Base-by-base conservation (phyloP, 1,284 basidiomycete species). In the Baeospora myosura region DNA sequence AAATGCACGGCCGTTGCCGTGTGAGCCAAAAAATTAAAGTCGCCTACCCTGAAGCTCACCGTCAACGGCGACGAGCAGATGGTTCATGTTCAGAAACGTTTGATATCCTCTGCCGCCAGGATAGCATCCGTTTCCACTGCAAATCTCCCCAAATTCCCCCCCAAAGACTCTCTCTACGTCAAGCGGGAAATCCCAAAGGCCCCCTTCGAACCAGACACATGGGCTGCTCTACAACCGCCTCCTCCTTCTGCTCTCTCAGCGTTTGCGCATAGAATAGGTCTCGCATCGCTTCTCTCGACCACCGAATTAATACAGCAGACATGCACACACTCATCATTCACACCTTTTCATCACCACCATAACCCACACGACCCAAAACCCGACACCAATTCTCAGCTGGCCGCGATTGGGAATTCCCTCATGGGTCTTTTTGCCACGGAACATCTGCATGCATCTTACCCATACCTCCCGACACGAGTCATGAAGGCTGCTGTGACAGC, bases 371-470 rank as follows among this genome's bases (percentile, higher is more conserved):
- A 71, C 38, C 66, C 69, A 41, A 58, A 59, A 53, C 83, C 77
- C 29, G 57, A 65, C 26, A 77, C 76, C 25, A 97, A 98, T 64
- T 81, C 75, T n/a, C 76, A 87, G 36, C 75, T 97, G 3, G 73
- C 86, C 0, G 64, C 76, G 0, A 64, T 96, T 4, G 95, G 95
- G 23, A 98, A 98, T 65, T 77, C 88, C 1, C 72, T 98, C 41
- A 75, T 98, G 57, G 95, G 95, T 40, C 72, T 98, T 29, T 90
- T 98, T 52, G 88, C 89, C 3, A 71, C 88, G 0, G 95, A 99
- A 65, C 81, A 85, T 58, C 65, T 98, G 23, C 76, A 89, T 45
- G 71, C 84, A 5, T 72, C 80, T 35, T 98, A 88, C 62, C 95
- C 96, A 0, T 84, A 96, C 60, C 73, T 98, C 17, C 95, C 95